A percentile compares a stretch with the other conserved stretches of the same genome.
Evolutionary conservation across 495 filamentous ascomycete genomes (phyloP).

Genomic region (Massariosphaeria phaeospora): DNA sequence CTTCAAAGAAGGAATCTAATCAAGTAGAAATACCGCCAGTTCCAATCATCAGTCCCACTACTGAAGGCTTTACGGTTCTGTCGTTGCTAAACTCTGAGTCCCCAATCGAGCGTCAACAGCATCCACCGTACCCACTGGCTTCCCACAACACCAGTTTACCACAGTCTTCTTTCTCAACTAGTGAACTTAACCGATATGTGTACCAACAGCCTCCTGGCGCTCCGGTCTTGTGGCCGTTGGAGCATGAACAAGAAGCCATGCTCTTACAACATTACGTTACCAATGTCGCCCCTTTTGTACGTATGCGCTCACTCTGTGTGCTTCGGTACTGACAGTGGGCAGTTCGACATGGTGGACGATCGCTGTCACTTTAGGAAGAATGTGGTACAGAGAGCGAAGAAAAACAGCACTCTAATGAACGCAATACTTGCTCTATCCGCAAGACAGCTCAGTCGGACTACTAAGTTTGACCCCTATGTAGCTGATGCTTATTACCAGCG

Average conservation of each 20-base stretch:
- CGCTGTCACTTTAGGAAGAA: conserved; percentile 15
- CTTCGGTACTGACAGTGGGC: background rate
- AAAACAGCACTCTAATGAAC: conserved; percentile 27
- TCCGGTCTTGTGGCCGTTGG: conserved; percentile 26
- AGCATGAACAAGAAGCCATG: conserved; percentile 31
- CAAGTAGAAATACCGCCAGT: background rate
- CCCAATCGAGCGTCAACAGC: conserved; percentile 2
- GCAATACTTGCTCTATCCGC: conserved; percentile 31
- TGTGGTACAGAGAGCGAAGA: conserved; percentile 26
- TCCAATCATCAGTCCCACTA: conserved; percentile 9
- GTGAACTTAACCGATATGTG: conserved; percentile 3
- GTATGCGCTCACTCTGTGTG: background rate
- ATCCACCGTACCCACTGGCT: background rate
- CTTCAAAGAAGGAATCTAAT: background rate
- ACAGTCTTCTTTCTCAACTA: background rate
- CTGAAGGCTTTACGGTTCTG: conserved; percentile 19
- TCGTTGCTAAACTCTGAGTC: conserved; percentile 25
- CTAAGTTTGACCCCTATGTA: conserved; percentile 27
- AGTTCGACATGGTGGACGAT: conserved; percentile 29
- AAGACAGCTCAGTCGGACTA: conserved; percentile 24
- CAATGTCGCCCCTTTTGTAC: conserved; percentile 26
- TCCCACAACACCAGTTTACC: conserved; percentile 1
- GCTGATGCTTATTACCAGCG: conserved; percentile 27
- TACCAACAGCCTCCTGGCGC: conserved; percentile 18
- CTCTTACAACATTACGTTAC: conserved; percentile 25